Base-by-base conservation (phyloP, 768 basidiomycete genomes). In the Panaeolus papilionaceus region DNA sequence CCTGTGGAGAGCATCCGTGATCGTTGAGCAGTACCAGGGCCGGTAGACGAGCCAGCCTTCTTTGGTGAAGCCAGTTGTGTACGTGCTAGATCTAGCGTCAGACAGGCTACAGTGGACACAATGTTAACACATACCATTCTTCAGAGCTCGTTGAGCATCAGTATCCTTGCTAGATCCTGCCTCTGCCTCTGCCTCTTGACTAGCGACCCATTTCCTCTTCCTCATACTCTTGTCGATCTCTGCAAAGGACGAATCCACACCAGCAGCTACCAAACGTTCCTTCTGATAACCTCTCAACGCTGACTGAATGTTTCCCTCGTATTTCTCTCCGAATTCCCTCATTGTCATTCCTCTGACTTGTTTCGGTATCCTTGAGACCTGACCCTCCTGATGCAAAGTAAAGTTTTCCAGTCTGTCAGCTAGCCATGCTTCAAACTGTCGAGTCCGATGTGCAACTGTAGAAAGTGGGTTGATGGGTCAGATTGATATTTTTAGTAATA, bases 151-250 rank as follows among this genome's bases (percentile, higher is more conserved):
- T 49, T 84, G 76, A 20, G 78, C 73, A 65, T 82, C 83, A 9
- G 69, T 51, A 39, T 76, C 77, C 75, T 73, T 79, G 68, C 63
- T 72, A 23, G 73, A 73, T 37, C 76, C 81, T 63, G 81, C 79
- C 61, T 82, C 82, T 38, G 77, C 76, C 33, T 84, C 85, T 10
- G 77, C 81, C 61, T 88, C 86, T 72, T 90, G 89, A 63, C 86
- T 84, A 18, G 86, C 89, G 4, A 88, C 85, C 91, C 91, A 92
- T 76, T 93, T 93, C 70, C 93, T 80, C 76, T 94, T 94, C 68
- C 90, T 83, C 66, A 89, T 88, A 64, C 82, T 87, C 70, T 86
- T 84, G 70, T 92, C 90, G 64, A 92, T 88, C 68, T 88, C 88
- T 2, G 84, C 82, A 54, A 83, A 74, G 16, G 81, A 81, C 6